Evolutionary conservation across 495 filamentous ascomycete genomes (phyloP).

Genomic region (Aspergillus saccharolyticus): DNA sequence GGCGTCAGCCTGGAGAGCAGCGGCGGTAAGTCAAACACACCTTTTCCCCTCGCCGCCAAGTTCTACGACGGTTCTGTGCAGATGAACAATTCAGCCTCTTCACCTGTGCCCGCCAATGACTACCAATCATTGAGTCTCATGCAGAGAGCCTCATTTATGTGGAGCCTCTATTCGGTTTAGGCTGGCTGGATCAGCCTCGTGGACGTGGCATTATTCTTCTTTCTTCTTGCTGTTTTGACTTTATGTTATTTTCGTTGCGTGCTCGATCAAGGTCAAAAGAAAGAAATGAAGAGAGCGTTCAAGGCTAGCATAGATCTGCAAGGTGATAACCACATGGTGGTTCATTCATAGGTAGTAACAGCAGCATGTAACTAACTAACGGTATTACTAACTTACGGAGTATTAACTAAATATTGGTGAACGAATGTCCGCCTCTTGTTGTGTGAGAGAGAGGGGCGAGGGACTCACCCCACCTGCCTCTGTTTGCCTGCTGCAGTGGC

Average conservation of each 20-base stretch:
- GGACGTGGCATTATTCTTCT: constrained; percentile 20
- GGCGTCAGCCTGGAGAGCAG: not conserved
- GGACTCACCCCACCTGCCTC: not conserved
- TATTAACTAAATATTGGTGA: too few relatives aligned
- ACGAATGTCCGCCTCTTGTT: not conserved
- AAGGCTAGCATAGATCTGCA: too few relatives aligned
- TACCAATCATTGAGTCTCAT: constrained; percentile 11
- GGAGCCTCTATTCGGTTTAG: constrained; percentile 17
- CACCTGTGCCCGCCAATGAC: constrained; percentile 4
- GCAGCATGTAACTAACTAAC: too few relatives aligned
- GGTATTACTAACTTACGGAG: too few relatives aligned
- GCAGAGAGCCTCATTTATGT: constrained; percentile 21
- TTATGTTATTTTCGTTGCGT: not conserved
- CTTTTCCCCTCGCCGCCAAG: constrained; percentile 7
- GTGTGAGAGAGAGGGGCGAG: too few relatives aligned
- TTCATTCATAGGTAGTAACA: too few relatives aligned
- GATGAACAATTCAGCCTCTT: constrained; percentile 27
- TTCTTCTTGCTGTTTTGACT: not conserved
- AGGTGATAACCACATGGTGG: too few relatives aligned
- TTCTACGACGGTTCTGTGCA: constrained; percentile 26
- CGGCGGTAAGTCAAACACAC: not conserved
- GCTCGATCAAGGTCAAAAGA: not conserved
- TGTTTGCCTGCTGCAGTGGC: not conserved
- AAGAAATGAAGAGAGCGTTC: not conserved
- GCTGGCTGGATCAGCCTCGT: constrained; percentile 14